These are phyloP conservation scores for Pythium brassicae DNA, from an alignment of 352 stramenopile genomes.

Conservation along the genomic window DNA sequence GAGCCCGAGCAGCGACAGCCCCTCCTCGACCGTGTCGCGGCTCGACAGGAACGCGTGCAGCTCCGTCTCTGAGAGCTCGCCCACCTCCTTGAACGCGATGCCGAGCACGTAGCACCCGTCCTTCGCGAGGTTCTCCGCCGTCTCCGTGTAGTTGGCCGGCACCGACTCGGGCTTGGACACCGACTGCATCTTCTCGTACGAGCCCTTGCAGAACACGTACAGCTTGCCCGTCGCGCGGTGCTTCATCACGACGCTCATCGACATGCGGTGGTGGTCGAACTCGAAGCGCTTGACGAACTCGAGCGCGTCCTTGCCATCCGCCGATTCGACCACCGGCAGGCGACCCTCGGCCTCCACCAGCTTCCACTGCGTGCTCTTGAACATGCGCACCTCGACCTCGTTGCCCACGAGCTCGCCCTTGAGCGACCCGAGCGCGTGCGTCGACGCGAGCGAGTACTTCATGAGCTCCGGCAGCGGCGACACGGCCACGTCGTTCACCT, in stretches of 20 bases:
- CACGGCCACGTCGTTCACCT: conserved; percentile 59
- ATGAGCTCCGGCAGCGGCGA: conserved; percentile 31
- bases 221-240: conserved; percentile 44
- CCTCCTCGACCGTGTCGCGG: conserved; percentile 75
- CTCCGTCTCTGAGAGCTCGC: conserved; percentile 21
- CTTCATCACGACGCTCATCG: conserved; percentile 87
- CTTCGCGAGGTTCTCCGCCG: conserved; percentile 53
- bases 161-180: conserved; percentile 47
- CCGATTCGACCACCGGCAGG: conserved; percentile 37
- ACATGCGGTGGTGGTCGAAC: conserved; percentile 91
- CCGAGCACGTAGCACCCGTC: conserved; percentile 88
- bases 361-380: conserved; percentile 68
- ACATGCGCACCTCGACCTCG: conserved; percentile 87
- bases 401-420: conserved; percentile 80
- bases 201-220: conserved; percentile 88
- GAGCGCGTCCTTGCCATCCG: conserved; percentile 36
- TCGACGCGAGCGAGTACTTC: conserved; percentile 73
- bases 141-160: conserved; percentile 65
- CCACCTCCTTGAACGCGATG: conserved; percentile 67
- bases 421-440: conserved; percentile 74
- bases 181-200: conserved; percentile 80
- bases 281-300: conserved; percentile 89
- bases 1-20: conserved; percentile 72
- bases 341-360: conserved; percentile 50
- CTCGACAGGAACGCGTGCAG: conserved; percentile 40